Base-by-base conservation (phyloP, 352 stramenopile genomes). In the Globisporangium megalacanthum region DNA sequence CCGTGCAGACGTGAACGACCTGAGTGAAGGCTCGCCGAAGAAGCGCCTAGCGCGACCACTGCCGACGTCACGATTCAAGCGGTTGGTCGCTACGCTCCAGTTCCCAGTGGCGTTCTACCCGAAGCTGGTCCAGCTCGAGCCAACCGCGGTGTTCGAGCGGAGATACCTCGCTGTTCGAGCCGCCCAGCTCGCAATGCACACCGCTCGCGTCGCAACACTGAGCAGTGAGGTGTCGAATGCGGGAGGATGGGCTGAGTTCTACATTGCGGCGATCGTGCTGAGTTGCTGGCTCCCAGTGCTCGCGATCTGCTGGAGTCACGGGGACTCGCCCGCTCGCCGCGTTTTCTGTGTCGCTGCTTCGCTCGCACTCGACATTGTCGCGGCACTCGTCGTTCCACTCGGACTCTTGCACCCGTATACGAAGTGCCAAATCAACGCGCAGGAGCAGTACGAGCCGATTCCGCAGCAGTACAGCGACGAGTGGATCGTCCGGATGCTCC, bases 401-500 rank as follows among this genome's bases (percentile, higher is more conserved):
- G 46, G 20, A 6, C 25, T 54, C 36, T 8, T 48, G 45, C 20
- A 11, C 31, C 35, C 25, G 17, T 49, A 60, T 17, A 14, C 25
- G 3, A 49, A 47, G 7, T 14, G n/a, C 10, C 9, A 54, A n/a
- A n/a, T n/a, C 22, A 39, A 47, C 17, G 15, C 49, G 6, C 48
- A 35, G 14, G 17, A 48, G 15, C 35, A 15, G 31, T 33, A 37
- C 13, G 48, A 19, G 7, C 29, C 42, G 2, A n/a, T 58, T 8
- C 31, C 2, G n/a, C 33, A 44, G n/a, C 53, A 58, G 53, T 35
- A 36, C n/a, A 52, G 37, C 20, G 47, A 61, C 36, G 11, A 17
- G 25, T 54, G 46, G 46, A 41, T 54, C 35, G 55, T 49, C 33
- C 39, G n/a, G 5, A 49, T 54, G 47, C 55, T 61, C 20, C 55